Percentiles rank a stretch among this genome's conserved stretches.
phyloP scores from a whole-genome alignment of 108 stramenopile species.

The Cyclotella cryptica region DNA sequence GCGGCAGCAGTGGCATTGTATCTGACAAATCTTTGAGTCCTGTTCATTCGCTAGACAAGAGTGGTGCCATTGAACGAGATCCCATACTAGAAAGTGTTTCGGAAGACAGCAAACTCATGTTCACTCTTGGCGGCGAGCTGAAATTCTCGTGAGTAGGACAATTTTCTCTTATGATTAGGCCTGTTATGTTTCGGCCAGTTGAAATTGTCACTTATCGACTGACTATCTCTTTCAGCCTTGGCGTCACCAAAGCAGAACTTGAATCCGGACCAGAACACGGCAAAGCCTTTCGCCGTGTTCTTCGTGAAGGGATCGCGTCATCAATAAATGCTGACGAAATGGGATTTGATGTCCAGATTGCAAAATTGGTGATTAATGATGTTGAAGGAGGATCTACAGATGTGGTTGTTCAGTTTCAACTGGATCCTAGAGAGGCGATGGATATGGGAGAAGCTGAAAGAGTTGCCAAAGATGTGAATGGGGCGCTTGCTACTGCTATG shows the following conservation, averaged over 20 bases:
- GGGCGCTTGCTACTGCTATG: slow-evolving; percentile 69
- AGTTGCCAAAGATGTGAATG: slow-evolving; percentile 63
- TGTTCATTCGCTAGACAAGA: slow-evolving; percentile 19
- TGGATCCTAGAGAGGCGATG: slow-evolving; percentile 52
- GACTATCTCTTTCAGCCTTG: slow-evolving; percentile 28
- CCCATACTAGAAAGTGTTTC: slow-evolving; percentile 3
- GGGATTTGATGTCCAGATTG: slow-evolving; percentile 65
- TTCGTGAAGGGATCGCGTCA: slow-evolving; percentile 56
- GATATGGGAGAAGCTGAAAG: slow-evolving; percentile 53
- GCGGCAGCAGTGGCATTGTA: slow-evolving; percentile 43
- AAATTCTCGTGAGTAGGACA: slow-evolving; percentile 52
- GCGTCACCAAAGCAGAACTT: slow-evolving; percentile 64
- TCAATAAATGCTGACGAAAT: slow-evolving; percentile 53
- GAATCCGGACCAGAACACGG: slow-evolving; percentile 55
- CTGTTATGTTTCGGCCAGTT: no score
- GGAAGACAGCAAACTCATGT: slow-evolving; percentile 33
- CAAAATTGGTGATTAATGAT: slow-evolving; percentile 62
- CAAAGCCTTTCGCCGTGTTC: slow-evolving; percentile 62
- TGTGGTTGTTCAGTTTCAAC: slow-evolving; percentile 65
- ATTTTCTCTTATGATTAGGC: neutral
- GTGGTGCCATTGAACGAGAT: slow-evolving; percentile 11
- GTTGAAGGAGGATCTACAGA: slow-evolving; percentile 65
- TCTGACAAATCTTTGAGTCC: slow-evolving; percentile 40
- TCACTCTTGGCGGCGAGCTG: slow-evolving; percentile 64
- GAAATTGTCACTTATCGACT: no score